Percentiles rank a stretch among this genome's conserved stretches.
Conservation (phyloP, 1,284 basidiomycete species). For the Ceratobasidium theobromae region DNA sequence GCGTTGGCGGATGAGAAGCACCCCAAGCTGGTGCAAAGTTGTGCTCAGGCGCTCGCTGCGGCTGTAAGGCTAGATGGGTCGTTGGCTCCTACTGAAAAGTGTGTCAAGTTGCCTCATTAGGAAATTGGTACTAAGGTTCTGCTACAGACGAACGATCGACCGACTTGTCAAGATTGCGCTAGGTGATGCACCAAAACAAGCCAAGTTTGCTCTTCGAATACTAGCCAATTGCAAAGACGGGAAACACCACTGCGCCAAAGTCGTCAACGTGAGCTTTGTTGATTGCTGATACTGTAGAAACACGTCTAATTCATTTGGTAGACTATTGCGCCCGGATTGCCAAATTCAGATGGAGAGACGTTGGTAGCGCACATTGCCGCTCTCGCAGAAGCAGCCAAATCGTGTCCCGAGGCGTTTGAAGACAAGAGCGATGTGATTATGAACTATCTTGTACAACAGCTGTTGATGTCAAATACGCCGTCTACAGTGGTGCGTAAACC, state of each 20-base stretch:
- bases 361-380: constrained; percentile 71
- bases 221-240: constrained; percentile 62
- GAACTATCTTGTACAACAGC: constrained; percentile 67
- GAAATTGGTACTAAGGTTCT: constrained; percentile 7
- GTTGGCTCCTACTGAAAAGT: constrained; percentile 67
- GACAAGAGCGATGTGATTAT: constrained; percentile 71
- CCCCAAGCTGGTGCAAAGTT: constrained; percentile 61
- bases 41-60: constrained; percentile 73
- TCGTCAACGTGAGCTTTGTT: constrained; percentile 63
- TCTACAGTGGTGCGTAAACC: constrained; percentile 4
- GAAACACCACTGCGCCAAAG: constrained; percentile 53
- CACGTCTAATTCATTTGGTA: constrained; percentile 40
- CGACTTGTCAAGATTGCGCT: constrained; percentile 63
- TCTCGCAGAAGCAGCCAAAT: constrained; percentile 73
- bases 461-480: constrained; percentile 54
- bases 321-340: constrained; percentile 61
- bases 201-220: constrained; percentile 86
- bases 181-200: constrained; percentile 64
- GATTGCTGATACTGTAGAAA: not conserved
- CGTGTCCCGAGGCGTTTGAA: constrained; percentile 73
- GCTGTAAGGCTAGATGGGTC: constrained; percentile 61
- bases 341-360: constrained; percentile 52
- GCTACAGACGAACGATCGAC: constrained; percentile 62
- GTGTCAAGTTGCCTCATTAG: constrained; percentile 41
- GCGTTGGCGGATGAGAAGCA: constrained; percentile 68